Evolutionary conservation across 495 filamentous ascomycete species (phyloP).

Genomic region (Hyaloscypha bicolor): DNA sequence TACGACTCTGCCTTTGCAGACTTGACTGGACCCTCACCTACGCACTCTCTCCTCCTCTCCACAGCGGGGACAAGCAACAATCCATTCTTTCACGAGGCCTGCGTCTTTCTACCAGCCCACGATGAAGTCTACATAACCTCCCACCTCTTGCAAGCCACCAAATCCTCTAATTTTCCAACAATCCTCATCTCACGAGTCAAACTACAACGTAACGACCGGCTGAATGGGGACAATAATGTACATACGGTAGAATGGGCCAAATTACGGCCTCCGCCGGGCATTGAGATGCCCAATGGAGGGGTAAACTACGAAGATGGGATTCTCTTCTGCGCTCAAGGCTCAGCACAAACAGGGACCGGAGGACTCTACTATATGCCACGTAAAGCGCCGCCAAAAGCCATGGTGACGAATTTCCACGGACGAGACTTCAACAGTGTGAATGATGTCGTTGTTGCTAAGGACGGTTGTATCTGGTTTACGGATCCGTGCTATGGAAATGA

Average conservation of each 20-base stretch:
- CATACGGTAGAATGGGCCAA: constrained; percentile 44
- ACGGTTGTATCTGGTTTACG: constrained; percentile 64
- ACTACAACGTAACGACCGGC: constrained; percentile 31
- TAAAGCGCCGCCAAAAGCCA: constrained; percentile 35
- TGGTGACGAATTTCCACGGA: constrained; percentile 55
- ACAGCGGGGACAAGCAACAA: constrained; percentile 39
- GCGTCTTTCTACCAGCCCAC: constrained; percentile 49
- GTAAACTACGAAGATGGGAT: constrained; percentile 47
- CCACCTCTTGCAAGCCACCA: constrained; percentile 46
- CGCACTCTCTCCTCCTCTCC: constrained; percentile 43
- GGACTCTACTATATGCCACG: constrained; percentile 55
- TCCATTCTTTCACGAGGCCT: constrained; percentile 62
- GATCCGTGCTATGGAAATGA: constrained; percentile 63
- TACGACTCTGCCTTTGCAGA: constrained; percentile 26
- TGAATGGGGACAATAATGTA: constrained; percentile 24
- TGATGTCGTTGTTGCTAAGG: constrained; percentile 54
- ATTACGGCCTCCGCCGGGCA: constrained; percentile 43
- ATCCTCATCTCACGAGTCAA: constrained; percentile 46
- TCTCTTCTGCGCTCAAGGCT: constrained; percentile 58
- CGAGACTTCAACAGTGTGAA: constrained; percentile 65
- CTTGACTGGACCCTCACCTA: constrained; percentile 28
- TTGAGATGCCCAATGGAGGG: constrained; percentile 60
- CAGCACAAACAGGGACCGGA: constrained; percentile 34
- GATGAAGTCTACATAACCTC: constrained; percentile 62
- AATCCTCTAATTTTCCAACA: constrained; percentile 40